These are phyloP conservation scores for Phytophthora sp. DNA, from an alignment of 352 stramenopile genomes.

Conservation along the genomic window DNA sequence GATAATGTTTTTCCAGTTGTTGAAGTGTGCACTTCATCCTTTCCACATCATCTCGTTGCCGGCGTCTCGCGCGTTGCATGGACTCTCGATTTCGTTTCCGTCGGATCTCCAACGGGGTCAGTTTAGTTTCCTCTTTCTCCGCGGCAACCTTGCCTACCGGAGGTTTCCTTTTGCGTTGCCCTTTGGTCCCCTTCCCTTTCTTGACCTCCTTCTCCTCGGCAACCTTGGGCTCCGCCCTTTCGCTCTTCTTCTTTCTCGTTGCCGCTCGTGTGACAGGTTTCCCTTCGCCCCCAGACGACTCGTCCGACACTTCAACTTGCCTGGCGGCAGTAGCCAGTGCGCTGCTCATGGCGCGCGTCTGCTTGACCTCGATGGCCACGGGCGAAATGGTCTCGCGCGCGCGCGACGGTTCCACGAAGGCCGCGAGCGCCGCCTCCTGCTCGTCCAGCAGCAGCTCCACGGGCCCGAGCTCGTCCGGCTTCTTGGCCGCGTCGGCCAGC, in stretches of 20 bases:
- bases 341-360: slow-evolving; percentile 11
- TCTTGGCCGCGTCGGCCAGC: slow-evolving; percentile 9
- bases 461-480: slow-evolving; percentile 4
- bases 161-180: slow-evolving; percentile 22
- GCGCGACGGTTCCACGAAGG: slow-evolving; percentile 29
- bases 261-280: not conserved
- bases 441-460: slow-evolving; percentile 30
- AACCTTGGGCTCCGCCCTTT: not conserved
- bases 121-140: slow-evolving; percentile 35
- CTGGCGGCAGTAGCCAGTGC: not conserved
- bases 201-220: not conserved
- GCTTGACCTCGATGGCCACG: slow-evolving; percentile 25
- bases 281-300: slow-evolving; percentile 25
- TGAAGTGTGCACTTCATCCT: slow-evolving; percentile 55
- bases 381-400: slow-evolving; percentile 17
- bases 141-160: not conserved
- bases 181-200: slow-evolving; percentile 5
- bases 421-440: slow-evolving; percentile 27
- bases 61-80: slow-evolving; percentile 54
- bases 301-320: slow-evolving; percentile 31
- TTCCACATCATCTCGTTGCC: slow-evolving; percentile 55
- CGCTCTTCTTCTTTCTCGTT: slow-evolving; percentile 1
- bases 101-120: slow-evolving; percentile 54
- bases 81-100: slow-evolving; percentile 63
- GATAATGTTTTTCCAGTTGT: slow-evolving; percentile 51